These are phyloP conservation scores for Mangifera indica DNA, from an alignment of 345 rosid genomes.

Conservation along the genomic window DNA sequence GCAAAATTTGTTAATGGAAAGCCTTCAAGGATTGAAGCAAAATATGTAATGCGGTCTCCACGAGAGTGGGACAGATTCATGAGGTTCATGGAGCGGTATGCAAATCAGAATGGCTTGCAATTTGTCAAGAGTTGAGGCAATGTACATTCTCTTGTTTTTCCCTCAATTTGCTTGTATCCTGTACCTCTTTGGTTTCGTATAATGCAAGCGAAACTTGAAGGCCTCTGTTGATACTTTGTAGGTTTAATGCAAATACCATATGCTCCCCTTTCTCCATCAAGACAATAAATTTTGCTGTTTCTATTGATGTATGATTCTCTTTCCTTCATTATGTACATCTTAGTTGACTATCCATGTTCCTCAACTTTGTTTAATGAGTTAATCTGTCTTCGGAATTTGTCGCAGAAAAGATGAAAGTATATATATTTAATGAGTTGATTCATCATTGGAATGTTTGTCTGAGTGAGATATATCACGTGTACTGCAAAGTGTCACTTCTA, in stretches of 20 bases:
- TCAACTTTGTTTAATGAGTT: not conserved
- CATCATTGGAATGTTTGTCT: not conserved
- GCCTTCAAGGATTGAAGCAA: conserved; percentile 84
- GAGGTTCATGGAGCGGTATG: conserved; percentile 97
- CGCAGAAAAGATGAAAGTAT: not conserved
- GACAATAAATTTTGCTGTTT: conserved; percentile 27
- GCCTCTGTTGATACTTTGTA: conserved; percentile 1
- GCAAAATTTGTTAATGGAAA: conserved; percentile 92
- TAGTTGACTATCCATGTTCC: conserved; percentile 10
- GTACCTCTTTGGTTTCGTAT: conserved; percentile 14
- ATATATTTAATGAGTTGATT: not conserved
- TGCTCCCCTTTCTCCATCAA: conserved; percentile 14
- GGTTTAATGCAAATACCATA: conserved; percentile 14
- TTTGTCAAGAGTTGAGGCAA: conserved; percentile 72
- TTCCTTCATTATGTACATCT: conserved; percentile 13
- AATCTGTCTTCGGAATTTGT: not conserved
- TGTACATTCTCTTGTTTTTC: conserved; percentile 22
- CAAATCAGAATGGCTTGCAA: conserved; percentile 77
- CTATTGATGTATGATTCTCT: conserved; percentile 4
- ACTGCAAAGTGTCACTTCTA: not conserved
- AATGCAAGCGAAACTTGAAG: conserved; percentile 13
- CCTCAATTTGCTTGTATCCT: conserved; percentile 8
- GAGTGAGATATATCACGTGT: not conserved
- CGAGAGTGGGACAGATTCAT: conserved; percentile 94
- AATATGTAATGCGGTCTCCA: conserved; percentile 74